Conservation (phyloP, 352 stramenopile species). For the Thalassiosira hispida region DNA sequence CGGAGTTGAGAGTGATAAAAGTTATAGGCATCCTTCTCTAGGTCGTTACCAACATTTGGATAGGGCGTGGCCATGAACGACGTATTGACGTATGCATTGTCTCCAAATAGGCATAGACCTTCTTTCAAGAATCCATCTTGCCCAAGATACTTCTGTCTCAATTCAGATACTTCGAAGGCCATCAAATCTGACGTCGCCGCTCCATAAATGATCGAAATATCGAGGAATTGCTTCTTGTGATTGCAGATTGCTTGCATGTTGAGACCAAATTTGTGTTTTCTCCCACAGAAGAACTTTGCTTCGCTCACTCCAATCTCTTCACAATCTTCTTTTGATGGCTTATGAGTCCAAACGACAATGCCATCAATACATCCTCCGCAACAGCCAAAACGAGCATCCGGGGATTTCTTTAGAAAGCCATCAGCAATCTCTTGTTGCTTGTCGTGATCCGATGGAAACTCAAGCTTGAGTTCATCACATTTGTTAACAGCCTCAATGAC, state of each 20-base stretch:
- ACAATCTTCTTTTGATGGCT: constrained; percentile 41
- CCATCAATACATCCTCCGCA: constrained; percentile 55
- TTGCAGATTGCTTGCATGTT: constrained; percentile 52
- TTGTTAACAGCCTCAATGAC: constrained; percentile 49
- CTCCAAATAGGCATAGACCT: constrained; percentile 38
- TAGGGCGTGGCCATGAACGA: constrained; percentile 34
- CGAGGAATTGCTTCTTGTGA: constrained; percentile 15
- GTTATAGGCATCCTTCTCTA: constrained; percentile 37
- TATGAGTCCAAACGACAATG: constrained; percentile 56
- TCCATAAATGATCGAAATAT: constrained; percentile 42
- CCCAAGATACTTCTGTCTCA: constrained; percentile 6
- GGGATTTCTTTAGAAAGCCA: constrained; percentile 31
- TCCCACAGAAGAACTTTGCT: constrained; percentile 48
- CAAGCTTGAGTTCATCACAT: constrained; percentile 26
- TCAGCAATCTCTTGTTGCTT: constrained; percentile 39
- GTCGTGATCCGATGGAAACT: constrained; percentile 30
- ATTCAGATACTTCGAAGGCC: constrained; percentile 34
- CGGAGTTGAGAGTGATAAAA: constrained; percentile 52
- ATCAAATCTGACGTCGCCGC: constrained; percentile 43
- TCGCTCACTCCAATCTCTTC: background rate
- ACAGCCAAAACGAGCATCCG: constrained; percentile 10
- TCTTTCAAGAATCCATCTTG: constrained; percentile 22
- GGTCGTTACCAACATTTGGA: background rate
- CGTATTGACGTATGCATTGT: constrained; percentile 52
- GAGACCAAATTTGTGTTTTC: constrained; percentile 52